Evolutionary conservation across 352 stramenopile genomes (phyloP).

Genomic region (Sclerospora graminicola): DNA sequence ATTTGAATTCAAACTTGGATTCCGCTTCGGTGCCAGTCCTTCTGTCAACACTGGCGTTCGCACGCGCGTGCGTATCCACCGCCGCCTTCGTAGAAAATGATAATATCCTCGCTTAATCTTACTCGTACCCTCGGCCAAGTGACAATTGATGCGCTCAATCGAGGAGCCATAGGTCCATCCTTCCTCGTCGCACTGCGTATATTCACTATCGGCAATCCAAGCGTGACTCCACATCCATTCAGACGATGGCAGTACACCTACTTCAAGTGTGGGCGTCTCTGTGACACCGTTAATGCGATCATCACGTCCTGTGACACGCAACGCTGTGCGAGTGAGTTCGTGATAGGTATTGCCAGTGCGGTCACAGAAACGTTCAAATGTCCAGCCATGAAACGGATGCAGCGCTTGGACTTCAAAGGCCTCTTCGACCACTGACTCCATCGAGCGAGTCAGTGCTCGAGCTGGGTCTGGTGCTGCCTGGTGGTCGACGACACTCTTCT

Average conservation of each 20-base stretch:
- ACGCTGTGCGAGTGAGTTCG: constrained; percentile 39
- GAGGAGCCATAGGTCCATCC: constrained; percentile 81
- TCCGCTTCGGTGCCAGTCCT: background rate
- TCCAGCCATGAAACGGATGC: constrained; percentile 75
- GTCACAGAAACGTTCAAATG: constrained; percentile 73
- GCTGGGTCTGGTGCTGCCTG: background rate
- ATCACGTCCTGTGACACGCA: constrained; percentile 26
- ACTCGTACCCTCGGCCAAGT: constrained; percentile 62
- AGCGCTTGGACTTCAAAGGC: constrained; percentile 79
- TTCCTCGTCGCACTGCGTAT: constrained; percentile 77
- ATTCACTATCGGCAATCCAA: constrained; percentile 66
- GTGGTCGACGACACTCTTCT: background rate
- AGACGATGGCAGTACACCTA: constrained; percentile 44
- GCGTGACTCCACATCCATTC: constrained; percentile 81
- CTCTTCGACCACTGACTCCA: constrained; percentile 72
- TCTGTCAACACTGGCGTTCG: constrained; percentile 30
- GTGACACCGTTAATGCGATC: constrained; percentile 41
- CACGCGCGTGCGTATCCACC: constrained; percentile 76
- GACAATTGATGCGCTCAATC: constrained; percentile 74
- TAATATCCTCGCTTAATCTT: constrained; percentile 69
- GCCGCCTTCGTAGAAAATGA: constrained; percentile 61
- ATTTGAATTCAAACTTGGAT: background rate
- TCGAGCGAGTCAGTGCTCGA: constrained; percentile 5
- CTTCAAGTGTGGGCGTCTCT: constrained; percentile 32
- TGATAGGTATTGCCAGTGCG: constrained; percentile 62